Conservation (phyloP, 2,329 filamentous ascomycete species). For the Periglandula ipomoeae region DNA sequence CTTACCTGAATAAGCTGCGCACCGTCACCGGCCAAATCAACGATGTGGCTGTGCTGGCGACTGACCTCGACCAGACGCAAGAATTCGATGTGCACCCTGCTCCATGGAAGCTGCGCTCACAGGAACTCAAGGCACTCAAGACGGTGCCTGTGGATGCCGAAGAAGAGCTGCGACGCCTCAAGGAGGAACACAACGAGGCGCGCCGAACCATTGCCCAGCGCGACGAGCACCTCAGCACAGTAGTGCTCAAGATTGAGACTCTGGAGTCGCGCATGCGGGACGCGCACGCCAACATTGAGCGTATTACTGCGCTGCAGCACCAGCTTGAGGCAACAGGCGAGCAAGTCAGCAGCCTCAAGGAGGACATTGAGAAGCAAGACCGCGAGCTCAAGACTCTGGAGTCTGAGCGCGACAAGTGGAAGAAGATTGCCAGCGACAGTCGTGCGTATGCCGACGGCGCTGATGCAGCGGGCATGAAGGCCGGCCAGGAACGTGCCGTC, state of each 20-base stretch:
- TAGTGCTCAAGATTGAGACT: slow-evolving; percentile 86
- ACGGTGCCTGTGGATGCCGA: slow-evolving; percentile 73
- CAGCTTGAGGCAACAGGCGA: slow-evolving; percentile 45
- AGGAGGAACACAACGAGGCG: slow-evolving; percentile 70
- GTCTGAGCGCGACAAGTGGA: slow-evolving; percentile 60
- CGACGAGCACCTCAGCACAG: slow-evolving; percentile 77
- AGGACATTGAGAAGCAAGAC: slow-evolving; percentile 58
- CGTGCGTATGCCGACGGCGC: slow-evolving; percentile 44
- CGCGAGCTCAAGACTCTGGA: slow-evolving; percentile 57
- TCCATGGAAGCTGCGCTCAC: slow-evolving; percentile 77
- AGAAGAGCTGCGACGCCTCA: slow-evolving; percentile 71
- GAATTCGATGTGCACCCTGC: slow-evolving; percentile 69
- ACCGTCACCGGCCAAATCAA: slow-evolving; percentile 53
- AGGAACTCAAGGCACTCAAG: slow-evolving; percentile 75
- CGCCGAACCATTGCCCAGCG: slow-evolving; percentile 62
- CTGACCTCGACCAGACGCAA: slow-evolving; percentile 61
- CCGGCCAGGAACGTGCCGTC: slow-evolving; percentile 57
- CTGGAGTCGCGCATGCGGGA: slow-evolving; percentile 82
- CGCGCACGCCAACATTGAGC: slow-evolving; percentile 65
- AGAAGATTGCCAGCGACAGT: slow-evolving; percentile 58
- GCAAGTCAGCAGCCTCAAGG: slow-evolving; percentile 43
- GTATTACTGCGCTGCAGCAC: slow-evolving; percentile 56
- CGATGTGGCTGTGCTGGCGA: slow-evolving; percentile 61
- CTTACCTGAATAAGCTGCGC: slow-evolving; percentile 59
- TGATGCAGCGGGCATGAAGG: slow-evolving; percentile 42